phyloP scores from a whole-genome alignment of 768 basidiomycete species.

The Sistotremastrum niveocremeum region DNA sequence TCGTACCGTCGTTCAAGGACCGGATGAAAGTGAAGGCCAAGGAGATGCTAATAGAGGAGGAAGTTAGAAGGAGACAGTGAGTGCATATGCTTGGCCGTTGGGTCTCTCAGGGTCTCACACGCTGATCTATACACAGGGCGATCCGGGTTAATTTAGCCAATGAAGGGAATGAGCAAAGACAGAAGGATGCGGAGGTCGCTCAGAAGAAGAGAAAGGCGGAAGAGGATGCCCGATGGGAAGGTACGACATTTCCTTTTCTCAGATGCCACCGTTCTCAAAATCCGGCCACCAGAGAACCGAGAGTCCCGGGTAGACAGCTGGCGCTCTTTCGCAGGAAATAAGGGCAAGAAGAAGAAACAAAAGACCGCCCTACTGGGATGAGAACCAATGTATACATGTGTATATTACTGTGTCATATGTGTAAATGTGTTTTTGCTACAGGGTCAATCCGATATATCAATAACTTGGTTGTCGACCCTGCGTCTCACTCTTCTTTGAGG shows the following conservation, averaged over 20 bases:
- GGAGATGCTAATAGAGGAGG: conserved; percentile 81
- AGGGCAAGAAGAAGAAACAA: conserved; percentile 76
- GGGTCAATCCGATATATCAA: conserved; percentile 40
- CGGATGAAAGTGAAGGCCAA: conserved; percentile 62
- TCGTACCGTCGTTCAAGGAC: conserved; percentile 51
- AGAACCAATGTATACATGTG: conserved; percentile 5
- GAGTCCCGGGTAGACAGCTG: conserved; percentile 79
- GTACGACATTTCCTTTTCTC: conserved; percentile 25
- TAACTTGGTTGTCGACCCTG: conserved; percentile 27
- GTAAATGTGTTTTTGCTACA: conserved; percentile 2
- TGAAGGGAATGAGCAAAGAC: conserved; percentile 84
- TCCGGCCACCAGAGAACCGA: conserved; percentile 36
- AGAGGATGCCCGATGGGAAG: conserved; percentile 84
- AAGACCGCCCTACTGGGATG: conserved; percentile 57
- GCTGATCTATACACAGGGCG: conserved; percentile 32
- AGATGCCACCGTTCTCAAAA: neutral
- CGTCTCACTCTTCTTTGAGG: conserved; percentile 36
- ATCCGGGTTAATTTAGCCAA: conserved; percentile 86
- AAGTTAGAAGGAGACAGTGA: conserved; percentile 72
- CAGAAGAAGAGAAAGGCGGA: conserved; percentile 77
- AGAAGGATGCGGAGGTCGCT: conserved; percentile 76
- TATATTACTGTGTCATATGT: neutral
- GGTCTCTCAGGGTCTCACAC: conserved; percentile 1
- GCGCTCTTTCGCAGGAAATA: conserved; percentile 48
- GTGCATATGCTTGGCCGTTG: conserved; percentile 13